These are phyloP conservation scores for Physcomitrellopsis africana DNA, from an alignment of 225 moss, liverwort and hornwort genomes.

Conservation along the genomic window DNA sequence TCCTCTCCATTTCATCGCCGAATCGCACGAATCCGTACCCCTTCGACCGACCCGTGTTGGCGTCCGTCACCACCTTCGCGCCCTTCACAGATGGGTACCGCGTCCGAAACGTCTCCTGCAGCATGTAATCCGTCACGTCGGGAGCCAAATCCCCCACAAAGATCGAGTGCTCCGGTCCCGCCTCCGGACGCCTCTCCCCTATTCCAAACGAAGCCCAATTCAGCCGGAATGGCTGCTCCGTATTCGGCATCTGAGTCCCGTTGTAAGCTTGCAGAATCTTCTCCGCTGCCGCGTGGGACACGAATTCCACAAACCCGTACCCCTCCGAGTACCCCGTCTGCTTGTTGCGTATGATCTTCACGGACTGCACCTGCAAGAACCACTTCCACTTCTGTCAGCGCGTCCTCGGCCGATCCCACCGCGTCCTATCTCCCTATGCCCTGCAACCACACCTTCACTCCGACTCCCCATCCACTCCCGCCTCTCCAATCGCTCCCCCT, in stretches of 20 bases:
- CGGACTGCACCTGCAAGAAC: conserved; percentile 82
- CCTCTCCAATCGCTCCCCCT: neutral
- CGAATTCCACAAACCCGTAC: conserved; percentile 95
- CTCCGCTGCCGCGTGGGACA: conserved; percentile 91
- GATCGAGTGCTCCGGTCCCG: conserved; percentile 96
- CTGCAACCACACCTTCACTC: neutral
- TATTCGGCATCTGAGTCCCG: conserved; percentile 94
- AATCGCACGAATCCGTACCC: conserved; percentile 99
- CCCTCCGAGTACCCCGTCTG: conserved; percentile 97
- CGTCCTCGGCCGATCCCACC: neutral
- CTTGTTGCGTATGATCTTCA: conserved; percentile 96
- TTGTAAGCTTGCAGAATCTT: conserved; percentile 92
- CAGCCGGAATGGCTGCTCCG: conserved; percentile 93
- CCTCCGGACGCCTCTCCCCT: conserved; percentile 96
- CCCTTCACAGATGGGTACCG: conserved; percentile 98
- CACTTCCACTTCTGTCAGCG: conserved; percentile 1
- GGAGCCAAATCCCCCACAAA: conserved; percentile 98
- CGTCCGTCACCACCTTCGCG: conserved; percentile 98
- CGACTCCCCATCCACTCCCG: conserved; percentile 13
- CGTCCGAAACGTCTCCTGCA: conserved; percentile 97
- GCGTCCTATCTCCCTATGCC: neutral
- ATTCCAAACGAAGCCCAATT: conserved; percentile 99
- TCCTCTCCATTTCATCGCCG: conserved; percentile 97
- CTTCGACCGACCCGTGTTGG: conserved; percentile 95
- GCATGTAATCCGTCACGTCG: conserved; percentile 97